Evolutionary conservation across 129 eudicot species (phyloP).

Genomic region (carrot (Daucus carota)): DH1_v3.0 NC_030381.2:41328501-41329000

Average conservation of each 20-base stretch:
- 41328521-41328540: constrained; percentile 98
- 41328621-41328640: constrained; percentile 58
- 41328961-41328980: constrained; percentile 79
- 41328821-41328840: constrained; percentile 71
- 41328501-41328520: constrained; percentile 64
- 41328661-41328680: constrained; percentile 86
- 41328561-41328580: constrained; percentile 62
- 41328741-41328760: constrained; percentile 78
- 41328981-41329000: constrained; percentile 84
- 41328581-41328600: constrained; percentile 29
- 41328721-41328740: constrained; percentile 58
- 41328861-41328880: constrained; percentile 84
- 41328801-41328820: constrained; percentile 46
- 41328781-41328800: constrained; percentile 29
- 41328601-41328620: constrained; percentile 47
- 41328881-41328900: constrained; percentile 70
- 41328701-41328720: constrained; percentile 62
- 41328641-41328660: constrained; percentile 82
- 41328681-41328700: constrained; percentile 85
- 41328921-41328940: constrained; percentile 57
- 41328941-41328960: constrained; percentile 88
- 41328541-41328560: constrained; percentile 93
- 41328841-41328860: constrained; percentile 91
- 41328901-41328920: constrained; percentile 63
- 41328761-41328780: constrained; percentile 49